A percentile compares a stretch with the other conserved stretches of the same genome.
These are phyloP conservation scores for Tetrapisispora namnaoensis DNA, from an alignment of 805 yeast genomes.

Conservation along the genomic window DNA sequence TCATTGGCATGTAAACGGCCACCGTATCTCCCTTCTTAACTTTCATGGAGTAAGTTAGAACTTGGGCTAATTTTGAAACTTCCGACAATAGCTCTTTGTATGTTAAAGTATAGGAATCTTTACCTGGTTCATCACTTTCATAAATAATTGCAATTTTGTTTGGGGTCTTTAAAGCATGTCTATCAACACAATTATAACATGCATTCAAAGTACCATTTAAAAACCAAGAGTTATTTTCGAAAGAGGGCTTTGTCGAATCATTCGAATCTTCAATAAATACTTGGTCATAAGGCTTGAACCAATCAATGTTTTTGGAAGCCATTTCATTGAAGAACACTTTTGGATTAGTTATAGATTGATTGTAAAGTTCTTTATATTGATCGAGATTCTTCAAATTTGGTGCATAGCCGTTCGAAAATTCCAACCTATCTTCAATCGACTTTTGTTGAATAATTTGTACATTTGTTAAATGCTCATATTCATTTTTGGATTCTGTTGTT, in stretches of 20 bases:
- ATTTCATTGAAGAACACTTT: conserved; percentile 66
- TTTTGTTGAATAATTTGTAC: conserved; percentile 17
- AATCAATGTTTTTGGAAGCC: conserved; percentile 62
- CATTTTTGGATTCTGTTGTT: conserved; percentile 3
- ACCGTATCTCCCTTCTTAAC: conserved; percentile 76
- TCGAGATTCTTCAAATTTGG: conserved; percentile 54
- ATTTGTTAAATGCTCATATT: conserved; percentile 23
- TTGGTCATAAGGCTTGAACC: conserved; percentile 70
- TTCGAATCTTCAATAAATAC: conserved; percentile 33
- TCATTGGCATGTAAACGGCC: conserved; percentile 82
- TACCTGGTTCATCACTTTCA: conserved; percentile 69
- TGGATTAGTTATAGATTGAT: conserved; percentile 71
- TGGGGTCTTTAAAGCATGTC: conserved; percentile 67
- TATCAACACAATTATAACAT: conserved; percentile 70
- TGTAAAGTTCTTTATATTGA: conserved; percentile 60
- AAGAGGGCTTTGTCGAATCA: conserved; percentile 26
- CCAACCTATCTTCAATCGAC: conserved; percentile 16
- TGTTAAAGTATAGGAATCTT: conserved; percentile 44
- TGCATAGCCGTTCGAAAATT: conserved; percentile 21
- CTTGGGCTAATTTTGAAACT: conserved; percentile 64
- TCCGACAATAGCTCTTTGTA: conserved; percentile 63
- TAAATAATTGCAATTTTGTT: conserved; percentile 64
- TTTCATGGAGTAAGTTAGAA: conserved; percentile 49
- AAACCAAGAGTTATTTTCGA: conserved; percentile 60
- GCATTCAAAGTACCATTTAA: conserved; percentile 74